These are phyloP conservation scores for Phalaenopsis equestris DNA, from an alignment of 106 monocot genomes.

Conservation along the genomic window DNA sequence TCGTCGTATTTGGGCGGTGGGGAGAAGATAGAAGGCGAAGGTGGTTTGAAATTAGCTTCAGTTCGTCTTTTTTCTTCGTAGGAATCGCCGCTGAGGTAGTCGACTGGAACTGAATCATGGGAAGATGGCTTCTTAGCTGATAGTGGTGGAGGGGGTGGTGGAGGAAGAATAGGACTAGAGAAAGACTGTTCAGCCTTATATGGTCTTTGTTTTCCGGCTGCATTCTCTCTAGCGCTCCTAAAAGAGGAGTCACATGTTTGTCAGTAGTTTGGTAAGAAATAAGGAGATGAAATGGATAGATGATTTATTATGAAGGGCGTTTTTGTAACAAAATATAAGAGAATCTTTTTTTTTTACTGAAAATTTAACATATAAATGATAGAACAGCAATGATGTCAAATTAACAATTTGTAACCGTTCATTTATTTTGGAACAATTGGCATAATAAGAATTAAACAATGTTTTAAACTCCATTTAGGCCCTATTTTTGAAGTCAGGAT, in stretches of 20 bases:
- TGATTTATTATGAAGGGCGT: no score
- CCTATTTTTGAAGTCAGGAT: background rate
- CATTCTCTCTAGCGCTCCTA: constrained; percentile 9
- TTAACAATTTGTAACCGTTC: no score
- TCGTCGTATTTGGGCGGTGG: constrained; percentile 10
- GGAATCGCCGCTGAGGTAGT: constrained; percentile 19
- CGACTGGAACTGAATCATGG: background rate
- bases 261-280: no score
- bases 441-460: background rate
- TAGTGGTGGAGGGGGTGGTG: background rate
- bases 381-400: no score
- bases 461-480: background rate
- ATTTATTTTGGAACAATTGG: no score
- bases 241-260: background rate
- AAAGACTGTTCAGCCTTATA: background rate
- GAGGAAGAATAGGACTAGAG: constrained; percentile 5
- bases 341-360: no score
- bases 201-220: background rate
- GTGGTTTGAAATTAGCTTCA: background rate
- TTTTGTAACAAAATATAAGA: no score
- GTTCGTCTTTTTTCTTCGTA: constrained; percentile 8
- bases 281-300: no score
- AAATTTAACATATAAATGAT: no score
- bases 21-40: background rate
- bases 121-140: constrained; percentile 9